phyloP scores from a whole-genome alignment of 331 rosid genomes.

The Quercus phellos region DNA sequence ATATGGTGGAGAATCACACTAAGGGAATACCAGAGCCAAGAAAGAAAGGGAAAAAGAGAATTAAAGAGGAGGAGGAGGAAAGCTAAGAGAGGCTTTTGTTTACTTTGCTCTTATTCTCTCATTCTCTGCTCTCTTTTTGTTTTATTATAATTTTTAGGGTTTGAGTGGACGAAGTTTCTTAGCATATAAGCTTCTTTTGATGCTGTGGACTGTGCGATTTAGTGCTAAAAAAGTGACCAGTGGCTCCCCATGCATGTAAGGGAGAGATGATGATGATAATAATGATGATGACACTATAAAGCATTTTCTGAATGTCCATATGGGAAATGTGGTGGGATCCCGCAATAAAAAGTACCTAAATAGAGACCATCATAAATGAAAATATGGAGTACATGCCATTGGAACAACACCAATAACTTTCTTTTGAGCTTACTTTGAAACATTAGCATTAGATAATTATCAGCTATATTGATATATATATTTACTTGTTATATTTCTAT shows the following conservation, averaged over 20 bases:
- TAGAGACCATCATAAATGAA: not conserved
- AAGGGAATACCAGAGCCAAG: constrained; percentile 88
- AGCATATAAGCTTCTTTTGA: constrained; percentile 62
- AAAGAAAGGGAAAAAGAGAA: constrained; percentile 50
- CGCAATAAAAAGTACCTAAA: constrained; percentile 24
- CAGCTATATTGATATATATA: not conserved
- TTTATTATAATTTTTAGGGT: constrained; percentile 81
- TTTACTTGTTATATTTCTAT: not conserved
- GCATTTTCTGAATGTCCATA: constrained; percentile 30
- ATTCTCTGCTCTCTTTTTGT: constrained; percentile 85
- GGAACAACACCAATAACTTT: not conserved
- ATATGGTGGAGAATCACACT: constrained; percentile 93
- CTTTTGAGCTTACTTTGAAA: not conserved
- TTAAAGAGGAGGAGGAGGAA: constrained; percentile 49
- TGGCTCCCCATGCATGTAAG: constrained; percentile 56
- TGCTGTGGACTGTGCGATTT: constrained; percentile 35
- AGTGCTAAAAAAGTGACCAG: constrained; percentile 38
- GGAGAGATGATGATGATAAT: not conserved
- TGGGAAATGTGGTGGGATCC: constrained; percentile 45
- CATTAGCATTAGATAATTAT: not conserved
- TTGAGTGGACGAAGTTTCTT: constrained; percentile 80
- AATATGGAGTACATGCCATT: constrained; percentile 19
- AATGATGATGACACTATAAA: constrained; percentile 27
- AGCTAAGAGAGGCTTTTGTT: constrained; percentile 53
- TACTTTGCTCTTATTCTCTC: constrained; percentile 64